Evolutionary conservation across 2,329 filamentous ascomycete species (phyloP).

Genomic region (Fusarium mexicanum): DNA sequence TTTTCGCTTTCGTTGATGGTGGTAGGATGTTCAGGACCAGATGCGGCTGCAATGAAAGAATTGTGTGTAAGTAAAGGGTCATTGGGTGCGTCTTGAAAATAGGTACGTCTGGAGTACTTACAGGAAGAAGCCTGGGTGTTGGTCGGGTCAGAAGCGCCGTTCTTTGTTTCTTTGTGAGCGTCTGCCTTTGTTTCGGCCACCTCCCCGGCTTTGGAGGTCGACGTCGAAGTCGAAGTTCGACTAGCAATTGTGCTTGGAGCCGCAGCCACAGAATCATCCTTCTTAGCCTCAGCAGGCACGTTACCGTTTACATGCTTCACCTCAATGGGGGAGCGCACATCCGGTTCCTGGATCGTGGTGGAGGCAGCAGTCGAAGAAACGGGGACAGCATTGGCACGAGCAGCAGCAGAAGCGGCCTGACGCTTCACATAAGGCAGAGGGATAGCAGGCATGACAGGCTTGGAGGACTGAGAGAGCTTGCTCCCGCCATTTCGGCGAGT

Average conservation of each 20-base stretch:
- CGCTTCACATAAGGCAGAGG: conserved; percentile 53
- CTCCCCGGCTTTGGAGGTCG: conserved; percentile 23
- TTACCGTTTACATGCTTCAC: conserved; percentile 36
- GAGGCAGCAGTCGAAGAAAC: conserved; percentile 15
- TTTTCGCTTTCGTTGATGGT: conserved; percentile 24
- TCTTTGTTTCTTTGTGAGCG: conserved; percentile 21
- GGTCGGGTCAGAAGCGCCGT: not conserved
- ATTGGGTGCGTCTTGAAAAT: not conserved
- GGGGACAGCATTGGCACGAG: conserved; percentile 38
- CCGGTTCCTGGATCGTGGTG: conserved; percentile 15
- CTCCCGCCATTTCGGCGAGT: conserved; percentile 44
- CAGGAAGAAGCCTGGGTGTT: conserved; percentile 32
- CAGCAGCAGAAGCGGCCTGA: conserved; percentile 48
- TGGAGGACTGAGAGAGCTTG: conserved; percentile 46
- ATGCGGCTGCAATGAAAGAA: conserved; percentile 14
- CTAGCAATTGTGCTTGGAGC: conserved; percentile 15
- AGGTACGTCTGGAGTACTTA: conserved; percentile 28
- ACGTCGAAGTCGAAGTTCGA: conserved; percentile 14
- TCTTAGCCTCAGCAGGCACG: conserved; percentile 6
- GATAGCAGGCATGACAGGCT: conserved; percentile 51
- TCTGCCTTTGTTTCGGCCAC: conserved; percentile 18
- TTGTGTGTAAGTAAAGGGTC: conserved; percentile 23
- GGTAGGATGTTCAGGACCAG: conserved; percentile 29
- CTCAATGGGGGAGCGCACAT: conserved; percentile 18
- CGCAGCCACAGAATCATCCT: conserved; percentile 3